Conservation (phyloP, 352 stramenopile species). For the Phytophthora hybrid region DNA sequence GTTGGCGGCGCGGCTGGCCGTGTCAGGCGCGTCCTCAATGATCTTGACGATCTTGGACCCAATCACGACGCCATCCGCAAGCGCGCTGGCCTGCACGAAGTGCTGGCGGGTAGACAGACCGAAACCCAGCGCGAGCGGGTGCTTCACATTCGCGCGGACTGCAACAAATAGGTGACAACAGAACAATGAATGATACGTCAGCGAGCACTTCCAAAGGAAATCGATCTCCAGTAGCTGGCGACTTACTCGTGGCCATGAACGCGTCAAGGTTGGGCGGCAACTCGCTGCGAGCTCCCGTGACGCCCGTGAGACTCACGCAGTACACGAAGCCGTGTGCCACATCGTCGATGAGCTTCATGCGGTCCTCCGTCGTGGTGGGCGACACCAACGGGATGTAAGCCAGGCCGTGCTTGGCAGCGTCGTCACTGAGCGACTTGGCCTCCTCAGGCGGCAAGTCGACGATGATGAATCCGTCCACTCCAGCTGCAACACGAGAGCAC, state of each 20-base stretch:
- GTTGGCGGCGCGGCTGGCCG: slow-evolving; percentile 65
- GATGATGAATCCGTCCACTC: slow-evolving; percentile 98
- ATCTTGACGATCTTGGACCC: slow-evolving; percentile 90
- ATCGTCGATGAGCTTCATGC: slow-evolving; percentile 87
- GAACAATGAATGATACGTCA: background rate
- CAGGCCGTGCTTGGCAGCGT: slow-evolving; percentile 92
- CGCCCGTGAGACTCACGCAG: slow-evolving; percentile 89
- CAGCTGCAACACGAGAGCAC: too few relatives aligned
- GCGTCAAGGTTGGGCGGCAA: slow-evolving; percentile 93
- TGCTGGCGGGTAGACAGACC: slow-evolving; percentile 96
- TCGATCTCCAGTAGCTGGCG: background rate
- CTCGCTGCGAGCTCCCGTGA: slow-evolving; percentile 93
- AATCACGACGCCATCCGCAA: slow-evolving; percentile 94
- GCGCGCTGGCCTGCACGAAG: slow-evolving; percentile 89
- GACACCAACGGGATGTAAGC: slow-evolving; percentile 98
- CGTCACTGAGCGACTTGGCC: slow-evolving; percentile 89
- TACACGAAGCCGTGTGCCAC: slow-evolving; percentile 88
- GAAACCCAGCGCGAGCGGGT: slow-evolving; percentile 97
- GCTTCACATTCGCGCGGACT: slow-evolving; percentile 86
- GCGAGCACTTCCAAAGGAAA: background rate
- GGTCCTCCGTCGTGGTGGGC: slow-evolving; percentile 96
- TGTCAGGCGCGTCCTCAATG: slow-evolving; percentile 76
- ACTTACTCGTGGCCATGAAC: slow-evolving; percentile 93
- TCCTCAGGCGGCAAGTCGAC: slow-evolving; percentile 98
- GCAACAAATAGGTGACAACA: slow-evolving; percentile 7